Evolutionary conservation across 345 rosid species (phyloP).

Genomic region (Hevea brasiliensis): DNA sequence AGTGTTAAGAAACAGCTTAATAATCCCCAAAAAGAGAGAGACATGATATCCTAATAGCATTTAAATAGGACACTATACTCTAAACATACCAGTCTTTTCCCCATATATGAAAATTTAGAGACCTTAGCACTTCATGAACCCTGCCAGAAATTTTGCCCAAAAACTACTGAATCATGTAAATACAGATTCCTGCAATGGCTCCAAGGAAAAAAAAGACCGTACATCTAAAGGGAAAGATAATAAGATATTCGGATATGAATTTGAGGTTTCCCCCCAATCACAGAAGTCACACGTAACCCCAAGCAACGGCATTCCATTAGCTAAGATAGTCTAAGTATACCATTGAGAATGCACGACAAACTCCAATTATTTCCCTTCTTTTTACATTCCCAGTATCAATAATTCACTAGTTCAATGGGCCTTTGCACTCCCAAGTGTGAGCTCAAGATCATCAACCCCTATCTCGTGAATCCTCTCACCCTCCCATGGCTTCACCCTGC

Average conservation of each 20-base stretch:
- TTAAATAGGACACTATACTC: constrained; percentile 7
- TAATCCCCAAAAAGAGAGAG: neutral
- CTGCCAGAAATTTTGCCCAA: constrained; percentile 12
- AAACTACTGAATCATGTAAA: constrained; percentile 11
- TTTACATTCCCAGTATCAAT: neutral
- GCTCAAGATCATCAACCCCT: constrained; percentile 96
- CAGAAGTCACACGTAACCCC: constrained; percentile 1
- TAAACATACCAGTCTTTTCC: constrained; percentile 17
- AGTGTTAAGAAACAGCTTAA: neutral
- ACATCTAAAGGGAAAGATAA: constrained; percentile 24
- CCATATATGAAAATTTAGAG: constrained; percentile 12
- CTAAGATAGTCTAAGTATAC: neutral
- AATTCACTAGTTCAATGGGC: constrained; percentile 38
- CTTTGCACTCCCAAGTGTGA: constrained; percentile 77
- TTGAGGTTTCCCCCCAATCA: neutral
- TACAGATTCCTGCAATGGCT: constrained; percentile 9
- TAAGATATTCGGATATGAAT: neutral
- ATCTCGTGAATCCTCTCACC: constrained; percentile 97
- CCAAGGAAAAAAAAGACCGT: constrained; percentile 22
- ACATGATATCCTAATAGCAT: neutral
- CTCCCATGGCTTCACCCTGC: constrained; percentile 94
- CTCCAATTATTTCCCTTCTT: neutral
- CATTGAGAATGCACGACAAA: constrained; percentile 20
- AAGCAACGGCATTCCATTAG: neutral
- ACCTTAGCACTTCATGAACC: neutral